Conservation (phyloP, 495 filamentous ascomycete species). For the Neurospora discreta region DNA sequence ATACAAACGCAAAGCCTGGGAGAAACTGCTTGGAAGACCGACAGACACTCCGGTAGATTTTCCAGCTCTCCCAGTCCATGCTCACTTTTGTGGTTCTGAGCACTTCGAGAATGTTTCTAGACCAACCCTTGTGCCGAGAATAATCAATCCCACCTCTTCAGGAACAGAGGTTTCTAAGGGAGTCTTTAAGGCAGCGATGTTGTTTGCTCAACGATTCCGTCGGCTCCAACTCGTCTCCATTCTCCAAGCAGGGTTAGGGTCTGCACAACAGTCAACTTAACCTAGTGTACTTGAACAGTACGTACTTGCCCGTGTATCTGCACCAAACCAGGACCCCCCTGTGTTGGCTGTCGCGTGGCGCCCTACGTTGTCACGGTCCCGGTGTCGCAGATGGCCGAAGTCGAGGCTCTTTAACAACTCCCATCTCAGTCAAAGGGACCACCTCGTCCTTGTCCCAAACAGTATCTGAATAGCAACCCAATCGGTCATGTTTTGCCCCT, state of each 20-base stretch:
- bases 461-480: slow-evolving; percentile 8
- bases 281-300: too few relatives aligned
- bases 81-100: not conserved
- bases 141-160: not conserved
- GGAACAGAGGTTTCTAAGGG: not conserved
- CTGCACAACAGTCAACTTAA: not conserved
- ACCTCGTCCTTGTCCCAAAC: slow-evolving; percentile 2
- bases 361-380: not conserved
- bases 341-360: not conserved
- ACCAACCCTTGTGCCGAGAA: not conserved
- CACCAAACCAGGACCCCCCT: not conserved
- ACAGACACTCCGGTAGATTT: not conserved
- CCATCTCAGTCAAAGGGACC: not conserved
- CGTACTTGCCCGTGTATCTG: too few relatives aligned
- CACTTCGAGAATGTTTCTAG: not conserved
- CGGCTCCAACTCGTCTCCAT: not conserved
- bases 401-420: not conserved
- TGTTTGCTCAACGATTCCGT: not conserved
- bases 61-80: not conserved
- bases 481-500: slow-evolving; percentile 5
- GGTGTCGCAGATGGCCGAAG: not conserved
- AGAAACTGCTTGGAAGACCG: not conserved
- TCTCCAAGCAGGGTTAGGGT: not conserved
- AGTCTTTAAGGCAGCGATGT: not conserved
- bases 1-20: not conserved